These are phyloP conservation scores for Spathaspora jeffriesii DNA, from an alignment of 1,139 yeast species.

Conservation along the genomic window DNA sequence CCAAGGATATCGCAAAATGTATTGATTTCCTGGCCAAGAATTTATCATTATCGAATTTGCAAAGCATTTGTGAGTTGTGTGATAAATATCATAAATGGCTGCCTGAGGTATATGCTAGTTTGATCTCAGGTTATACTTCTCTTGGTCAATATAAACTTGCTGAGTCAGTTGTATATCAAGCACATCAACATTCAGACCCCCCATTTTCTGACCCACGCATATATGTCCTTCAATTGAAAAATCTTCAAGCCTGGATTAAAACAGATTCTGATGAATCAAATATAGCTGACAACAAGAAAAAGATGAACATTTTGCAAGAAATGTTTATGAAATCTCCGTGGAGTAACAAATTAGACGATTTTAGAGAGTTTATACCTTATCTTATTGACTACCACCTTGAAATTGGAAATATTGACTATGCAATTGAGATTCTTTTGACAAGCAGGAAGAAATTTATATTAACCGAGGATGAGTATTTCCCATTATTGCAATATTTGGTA, in stretches of 20 bases:
- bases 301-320: neutral
- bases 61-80: constrained; percentile 21
- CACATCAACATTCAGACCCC: constrained; percentile 25
- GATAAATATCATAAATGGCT: constrained; percentile 14
- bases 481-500: constrained; percentile 1
- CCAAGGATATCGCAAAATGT: constrained; percentile 15
- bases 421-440: neutral
- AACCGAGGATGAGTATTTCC: constrained; percentile 2
- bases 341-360: neutral
- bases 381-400: neutral
- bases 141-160: constrained; percentile 36
- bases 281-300: neutral
- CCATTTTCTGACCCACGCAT: constrained; percentile 33
- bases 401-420: neutral
- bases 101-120: constrained; percentile 16
- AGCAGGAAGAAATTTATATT: neutral
- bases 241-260: constrained; percentile 30
- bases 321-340: neutral
- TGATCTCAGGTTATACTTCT: constrained; percentile 28
- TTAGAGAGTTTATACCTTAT: neutral
- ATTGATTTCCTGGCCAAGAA: constrained; percentile 22
- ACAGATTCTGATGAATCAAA: neutral
- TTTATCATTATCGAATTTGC: constrained; percentile 25
- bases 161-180: constrained; percentile 27
- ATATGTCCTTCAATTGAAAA: constrained; percentile 30